Conservation (phyloP, 1,139 yeast species). For the Candida frijolesensis region DNA sequence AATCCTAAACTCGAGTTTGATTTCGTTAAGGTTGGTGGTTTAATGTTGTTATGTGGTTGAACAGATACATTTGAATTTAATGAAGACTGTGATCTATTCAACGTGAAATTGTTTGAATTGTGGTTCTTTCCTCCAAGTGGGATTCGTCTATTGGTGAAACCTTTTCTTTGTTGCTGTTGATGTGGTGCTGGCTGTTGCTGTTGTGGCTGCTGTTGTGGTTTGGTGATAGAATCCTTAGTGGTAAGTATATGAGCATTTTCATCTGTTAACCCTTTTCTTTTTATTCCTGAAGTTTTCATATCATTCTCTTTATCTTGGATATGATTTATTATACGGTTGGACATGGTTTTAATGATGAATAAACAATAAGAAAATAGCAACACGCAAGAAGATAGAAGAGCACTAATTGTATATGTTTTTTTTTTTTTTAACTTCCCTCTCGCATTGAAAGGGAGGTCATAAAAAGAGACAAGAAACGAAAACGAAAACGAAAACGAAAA, state of each 20-base stretch:
- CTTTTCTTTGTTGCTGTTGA: conserved; percentile 5
- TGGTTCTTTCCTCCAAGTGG: conserved; percentile 56
- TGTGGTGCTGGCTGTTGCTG: background rate
- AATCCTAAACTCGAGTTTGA: conserved; percentile 47
- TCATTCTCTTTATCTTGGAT: conserved; percentile 8
- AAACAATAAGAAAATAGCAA: background rate
- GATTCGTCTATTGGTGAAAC: conserved; percentile 25
- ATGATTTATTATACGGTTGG: conserved; percentile 5
- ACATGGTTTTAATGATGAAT: conserved; percentile 1
- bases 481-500: background rate
- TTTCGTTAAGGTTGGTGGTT: conserved; percentile 31
- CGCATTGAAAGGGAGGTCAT: background rate
- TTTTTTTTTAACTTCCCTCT: background rate
- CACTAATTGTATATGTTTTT: conserved; percentile 1
- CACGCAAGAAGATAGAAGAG: conserved; percentile 1
- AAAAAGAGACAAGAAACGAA: background rate
- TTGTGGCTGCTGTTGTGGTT: conserved; percentile 1
- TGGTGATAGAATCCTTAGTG: conserved; percentile 1
- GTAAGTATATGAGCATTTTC: conserved; percentile 4
- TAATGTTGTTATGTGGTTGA: conserved; percentile 3
- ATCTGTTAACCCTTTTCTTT: conserved; percentile 3
- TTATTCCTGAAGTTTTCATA: conserved; percentile 3
- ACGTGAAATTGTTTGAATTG: conserved; percentile 31
- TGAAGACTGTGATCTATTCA: conserved; percentile 38
- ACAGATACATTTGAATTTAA: conserved; percentile 15